Evolutionary conservation across 2,329 filamentous ascomycete genomes (phyloP).

Genomic region (Ilyonectria destructans): DNA sequence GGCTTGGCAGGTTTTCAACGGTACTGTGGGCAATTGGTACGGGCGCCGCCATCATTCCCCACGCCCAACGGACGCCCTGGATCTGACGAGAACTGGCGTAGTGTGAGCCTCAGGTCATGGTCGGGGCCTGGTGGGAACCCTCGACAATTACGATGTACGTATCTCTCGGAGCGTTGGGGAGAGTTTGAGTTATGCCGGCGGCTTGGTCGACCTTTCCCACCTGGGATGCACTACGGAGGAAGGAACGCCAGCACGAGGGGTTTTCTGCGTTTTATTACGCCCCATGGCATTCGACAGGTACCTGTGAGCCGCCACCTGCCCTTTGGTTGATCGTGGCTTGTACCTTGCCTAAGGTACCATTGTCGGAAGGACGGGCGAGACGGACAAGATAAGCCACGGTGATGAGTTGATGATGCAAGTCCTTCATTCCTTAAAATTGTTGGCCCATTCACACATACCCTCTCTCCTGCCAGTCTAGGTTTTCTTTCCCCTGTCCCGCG

Average conservation of each 20-base stretch:
- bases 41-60: conserved; percentile 7
- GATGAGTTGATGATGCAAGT: neutral
- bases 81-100: neutral
- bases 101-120: neutral
- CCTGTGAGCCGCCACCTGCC: neutral
- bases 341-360: neutral
- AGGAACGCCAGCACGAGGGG: neutral
- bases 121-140: neutral
- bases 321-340: neutral
- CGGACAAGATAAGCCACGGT: neutral
- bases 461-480: conserved; percentile 10
- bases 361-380: neutral
- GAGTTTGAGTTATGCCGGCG: neutral
- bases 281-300: neutral
- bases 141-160: neutral
- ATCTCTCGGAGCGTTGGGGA: neutral
- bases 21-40: neutral
- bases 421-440: neutral
- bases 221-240: neutral
- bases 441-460: neutral
- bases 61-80: neutral
- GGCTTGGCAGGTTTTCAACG: neutral
- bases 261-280: neutral
- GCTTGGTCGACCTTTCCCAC: neutral
- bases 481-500: conserved; percentile 22